These are phyloP conservation scores for Immersiporthe knoxdaviesiana DNA, from an alignment of 2,329 filamentous ascomycete genomes.

Conservation along the genomic window DNA sequence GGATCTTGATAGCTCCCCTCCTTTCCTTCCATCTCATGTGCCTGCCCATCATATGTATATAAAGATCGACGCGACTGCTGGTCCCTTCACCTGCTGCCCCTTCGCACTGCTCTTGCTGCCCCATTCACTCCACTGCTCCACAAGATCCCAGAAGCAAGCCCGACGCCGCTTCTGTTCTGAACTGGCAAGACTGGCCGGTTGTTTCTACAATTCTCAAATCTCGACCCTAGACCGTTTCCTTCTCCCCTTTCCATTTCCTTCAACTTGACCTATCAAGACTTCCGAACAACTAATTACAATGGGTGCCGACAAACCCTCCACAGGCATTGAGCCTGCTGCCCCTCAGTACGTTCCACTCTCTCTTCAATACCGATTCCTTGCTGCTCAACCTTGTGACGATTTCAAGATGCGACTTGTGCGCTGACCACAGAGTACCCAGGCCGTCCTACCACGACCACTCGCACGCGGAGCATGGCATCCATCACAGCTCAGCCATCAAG, in stretches of 20 bases:
- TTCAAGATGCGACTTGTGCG: not conserved
- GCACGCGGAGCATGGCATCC: conserved; percentile 30
- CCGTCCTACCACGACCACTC: conserved; percentile 16
- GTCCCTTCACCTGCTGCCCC: not conserved
- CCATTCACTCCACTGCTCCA: not conserved
- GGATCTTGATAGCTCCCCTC: not conserved
- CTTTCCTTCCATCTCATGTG: not conserved
- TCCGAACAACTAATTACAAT: not conserved
- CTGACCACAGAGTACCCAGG: not conserved
- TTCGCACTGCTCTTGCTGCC: not conserved
- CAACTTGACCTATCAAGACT: not conserved
- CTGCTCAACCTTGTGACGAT: too few species aligned
- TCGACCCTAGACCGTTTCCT: not conserved
- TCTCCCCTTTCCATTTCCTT: not conserved
- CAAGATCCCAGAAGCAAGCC: conserved; percentile 1
- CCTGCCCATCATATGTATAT: not conserved
- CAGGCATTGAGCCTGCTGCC: conserved; percentile 16
- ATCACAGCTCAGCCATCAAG: conserved; percentile 24
- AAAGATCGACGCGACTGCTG: not conserved
- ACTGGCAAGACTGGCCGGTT: not conserved
- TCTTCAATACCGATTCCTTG: not conserved
- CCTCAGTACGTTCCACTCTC: not conserved
- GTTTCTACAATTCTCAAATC: not conserved
- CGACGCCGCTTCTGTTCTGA: not conserved
- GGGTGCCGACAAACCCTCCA: not conserved